phyloP scores from a whole-genome alignment of 768 basidiomycete genomes.

The Boletus fagicola region DNA sequence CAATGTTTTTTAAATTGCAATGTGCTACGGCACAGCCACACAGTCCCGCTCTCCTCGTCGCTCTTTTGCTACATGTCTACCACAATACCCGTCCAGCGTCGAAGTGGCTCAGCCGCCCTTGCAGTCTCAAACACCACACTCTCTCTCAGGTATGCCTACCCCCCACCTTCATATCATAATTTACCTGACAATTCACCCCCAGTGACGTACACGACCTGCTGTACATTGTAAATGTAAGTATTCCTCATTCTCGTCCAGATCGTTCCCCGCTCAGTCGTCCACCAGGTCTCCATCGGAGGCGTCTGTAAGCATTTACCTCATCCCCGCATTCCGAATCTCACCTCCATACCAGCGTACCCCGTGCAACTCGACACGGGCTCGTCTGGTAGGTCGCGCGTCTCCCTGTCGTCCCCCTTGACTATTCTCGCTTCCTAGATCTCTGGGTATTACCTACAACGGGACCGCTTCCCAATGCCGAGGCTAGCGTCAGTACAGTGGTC shows the following conservation, averaged over 20 bases:
- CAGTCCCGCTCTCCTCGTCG: not conserved
- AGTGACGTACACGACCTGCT: constrained; percentile 77
- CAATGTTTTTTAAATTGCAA: not conserved
- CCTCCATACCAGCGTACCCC: constrained; percentile 48
- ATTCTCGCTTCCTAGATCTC: constrained; percentile 48
- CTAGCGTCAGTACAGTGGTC: constrained; percentile 43
- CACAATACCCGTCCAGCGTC: constrained; percentile 44
- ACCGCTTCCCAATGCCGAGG: constrained; percentile 47
- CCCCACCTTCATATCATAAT: not conserved
- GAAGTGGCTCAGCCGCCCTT: constrained; percentile 33
- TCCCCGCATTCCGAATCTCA: not conserved
- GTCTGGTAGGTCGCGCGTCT: constrained; percentile 19
- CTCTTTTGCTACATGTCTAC: constrained; percentile 37
- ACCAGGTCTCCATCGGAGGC: constrained; percentile 65
- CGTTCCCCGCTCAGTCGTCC: constrained; percentile 4
- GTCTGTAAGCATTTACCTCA: constrained; percentile 40
- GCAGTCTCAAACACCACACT: constrained; percentile 16
- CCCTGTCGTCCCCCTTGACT: not conserved
- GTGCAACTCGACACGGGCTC: constrained; percentile 87
- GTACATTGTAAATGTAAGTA: constrained; percentile 72
- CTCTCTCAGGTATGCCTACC: constrained; percentile 22
- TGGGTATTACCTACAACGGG: constrained; percentile 56
- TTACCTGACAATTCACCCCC: constrained; percentile 17
- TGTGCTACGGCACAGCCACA: constrained; percentile 17
- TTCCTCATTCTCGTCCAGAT: not conserved